Evolutionary conservation across 345 rosid genomes (phyloP).

Genomic region (Linum tenue): DNA sequence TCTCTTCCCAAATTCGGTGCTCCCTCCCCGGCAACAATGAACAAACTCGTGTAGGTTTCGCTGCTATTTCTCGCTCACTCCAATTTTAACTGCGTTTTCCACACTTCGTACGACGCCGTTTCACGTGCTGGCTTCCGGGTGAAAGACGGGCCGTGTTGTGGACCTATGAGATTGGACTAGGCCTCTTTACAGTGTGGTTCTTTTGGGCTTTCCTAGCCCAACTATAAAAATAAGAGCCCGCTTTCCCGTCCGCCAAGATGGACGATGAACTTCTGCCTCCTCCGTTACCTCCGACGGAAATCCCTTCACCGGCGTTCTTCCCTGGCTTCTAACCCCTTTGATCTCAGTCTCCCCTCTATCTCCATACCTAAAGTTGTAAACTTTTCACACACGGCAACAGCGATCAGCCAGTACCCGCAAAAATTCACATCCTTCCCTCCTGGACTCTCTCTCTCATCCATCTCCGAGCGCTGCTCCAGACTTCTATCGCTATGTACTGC

Average conservation of each 20-base stretch:
- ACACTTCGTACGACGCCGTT: no score
- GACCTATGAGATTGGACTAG: no score
- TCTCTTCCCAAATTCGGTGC: background rate
- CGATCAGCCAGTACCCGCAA: conserved; percentile 8
- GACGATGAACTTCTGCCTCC: conserved; percentile 24
- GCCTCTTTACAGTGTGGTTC: conserved; percentile 8
- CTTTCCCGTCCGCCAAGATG: conserved; percentile 9
- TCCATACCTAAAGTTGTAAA: conserved; percentile 1
- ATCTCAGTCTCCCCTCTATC: conserved; percentile 9
- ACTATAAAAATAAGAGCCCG: background rate
- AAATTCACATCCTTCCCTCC: background rate
- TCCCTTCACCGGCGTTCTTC: background rate
- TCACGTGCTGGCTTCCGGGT: no score
- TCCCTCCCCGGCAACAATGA: no score
- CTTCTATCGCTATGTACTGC: conserved; percentile 35
- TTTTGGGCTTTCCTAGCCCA: conserved; percentile 21
- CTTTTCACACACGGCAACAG: conserved; percentile 10
- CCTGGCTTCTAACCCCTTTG: conserved; percentile 13
- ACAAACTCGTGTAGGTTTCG: no score
- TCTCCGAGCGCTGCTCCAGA: conserved; percentile 20
- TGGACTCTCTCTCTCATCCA: background rate
- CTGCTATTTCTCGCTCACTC: no score
- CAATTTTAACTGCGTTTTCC: no score
- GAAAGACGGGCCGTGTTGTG: no score
- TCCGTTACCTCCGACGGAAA: conserved; percentile 15